Evolutionary conservation across 306 rosid genomes (phyloP).

Genomic region (Hippophae gyantsensis): DNA sequence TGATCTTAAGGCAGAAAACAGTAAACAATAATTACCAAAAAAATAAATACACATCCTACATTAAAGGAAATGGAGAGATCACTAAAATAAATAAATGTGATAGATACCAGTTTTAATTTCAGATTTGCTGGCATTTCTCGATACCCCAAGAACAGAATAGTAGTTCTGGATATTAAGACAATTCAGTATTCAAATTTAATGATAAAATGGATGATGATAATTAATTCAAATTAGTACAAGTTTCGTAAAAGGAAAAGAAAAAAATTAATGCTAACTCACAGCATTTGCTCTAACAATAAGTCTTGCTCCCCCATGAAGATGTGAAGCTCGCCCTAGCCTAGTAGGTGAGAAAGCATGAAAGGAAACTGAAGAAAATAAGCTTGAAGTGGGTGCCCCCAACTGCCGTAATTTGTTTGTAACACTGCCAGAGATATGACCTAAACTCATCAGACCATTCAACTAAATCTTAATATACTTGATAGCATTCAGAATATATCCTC

Average conservation of each 20-base stretch:
- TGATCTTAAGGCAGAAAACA: not conserved
- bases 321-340: slow-evolving; percentile 39
- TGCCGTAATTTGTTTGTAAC: slow-evolving; percentile 39
- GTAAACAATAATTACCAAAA: no score
- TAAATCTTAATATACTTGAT: not conserved
- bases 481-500: not conserved
- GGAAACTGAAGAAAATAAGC: slow-evolving; percentile 52
- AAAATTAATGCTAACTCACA: slow-evolving; percentile 40
- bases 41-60: not conserved
- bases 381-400: slow-evolving; percentile 50
- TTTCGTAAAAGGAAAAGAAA: slow-evolving; percentile 6
- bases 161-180: slow-evolving; percentile 52
- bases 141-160: slow-evolving; percentile 89
- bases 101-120: slow-evolving; percentile 85
- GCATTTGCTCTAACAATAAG: slow-evolving; percentile 71
- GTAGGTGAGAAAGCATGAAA: slow-evolving; percentile 26
- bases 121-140: slow-evolving; percentile 74
- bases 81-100: slow-evolving; percentile 4
- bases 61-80: not conserved
- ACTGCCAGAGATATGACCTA: slow-evolving; percentile 35
- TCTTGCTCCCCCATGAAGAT: slow-evolving; percentile 48
- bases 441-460: slow-evolving; percentile 10
- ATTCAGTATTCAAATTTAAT: slow-evolving; percentile 13
- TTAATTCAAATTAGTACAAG: not conserved
- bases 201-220: slow-evolving; percentile 3